Conservation (phyloP, 345 rosid genomes). For the Zanthoxylum bungeanum region DNA sequence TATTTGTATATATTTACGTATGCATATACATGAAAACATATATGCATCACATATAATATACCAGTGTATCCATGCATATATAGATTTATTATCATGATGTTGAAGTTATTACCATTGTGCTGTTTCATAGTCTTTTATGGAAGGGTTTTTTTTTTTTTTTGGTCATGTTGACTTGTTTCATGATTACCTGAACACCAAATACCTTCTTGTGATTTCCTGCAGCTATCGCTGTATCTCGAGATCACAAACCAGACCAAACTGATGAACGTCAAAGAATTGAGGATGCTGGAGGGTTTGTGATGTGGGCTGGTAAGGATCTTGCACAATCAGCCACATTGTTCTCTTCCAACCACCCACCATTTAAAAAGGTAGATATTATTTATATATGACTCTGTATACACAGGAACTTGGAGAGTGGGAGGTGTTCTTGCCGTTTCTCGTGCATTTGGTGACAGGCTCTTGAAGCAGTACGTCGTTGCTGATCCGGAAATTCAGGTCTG, state of each 20-base stretch:
- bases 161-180: background rate
- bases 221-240: slow-evolving; percentile 98
- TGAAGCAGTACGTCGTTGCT: slow-evolving; percentile 99
- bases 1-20: background rate
- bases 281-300: slow-evolving; percentile 98
- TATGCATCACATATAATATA: background rate
- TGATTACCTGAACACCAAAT: background rate
- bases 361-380: background rate
- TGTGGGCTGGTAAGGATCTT: slow-evolving; percentile 88
- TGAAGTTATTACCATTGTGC: background rate
- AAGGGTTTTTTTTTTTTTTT: background rate
- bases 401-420: slow-evolving; percentile 99
- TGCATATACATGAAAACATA: background rate
- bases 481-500: slow-evolving; percentile 96
- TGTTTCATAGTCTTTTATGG: background rate
- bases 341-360: background rate
- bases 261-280: slow-evolving; percentile 98
- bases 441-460: slow-evolving; percentile 94
- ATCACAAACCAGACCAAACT: slow-evolving; percentile 97
- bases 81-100: background rate
- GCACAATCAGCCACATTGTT: background rate
- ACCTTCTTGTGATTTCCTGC: slow-evolving; percentile 14
- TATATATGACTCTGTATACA: slow-evolving; percentile 1
- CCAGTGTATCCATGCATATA: background rate
- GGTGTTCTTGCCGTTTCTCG: slow-evolving; percentile 99